Conservation (phyloP, 2,329 filamentous ascomycete genomes). For the Penicillium sp. region DNA sequence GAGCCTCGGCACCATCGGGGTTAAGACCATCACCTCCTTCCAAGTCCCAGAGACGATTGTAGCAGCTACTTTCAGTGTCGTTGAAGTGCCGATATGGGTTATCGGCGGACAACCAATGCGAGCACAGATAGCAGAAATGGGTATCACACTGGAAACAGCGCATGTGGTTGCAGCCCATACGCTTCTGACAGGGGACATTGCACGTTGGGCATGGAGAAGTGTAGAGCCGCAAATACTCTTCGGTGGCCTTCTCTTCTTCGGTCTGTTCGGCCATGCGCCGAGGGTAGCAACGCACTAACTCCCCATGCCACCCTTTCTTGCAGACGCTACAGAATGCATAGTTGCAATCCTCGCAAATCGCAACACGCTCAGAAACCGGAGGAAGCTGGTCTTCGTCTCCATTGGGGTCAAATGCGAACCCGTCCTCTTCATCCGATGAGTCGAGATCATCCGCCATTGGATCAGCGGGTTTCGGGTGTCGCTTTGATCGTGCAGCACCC, state of each 20-base stretch:
- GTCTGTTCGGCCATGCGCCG: conserved; percentile 63
- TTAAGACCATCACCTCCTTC: conserved; percentile 66
- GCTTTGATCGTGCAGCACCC: conserved; percentile 72
- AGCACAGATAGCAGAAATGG: conserved; percentile 94
- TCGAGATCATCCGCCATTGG: conserved; percentile 50
- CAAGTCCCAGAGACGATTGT: conserved; percentile 82
- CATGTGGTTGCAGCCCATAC: conserved; percentile 95
- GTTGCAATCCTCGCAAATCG: conserved; percentile 80
- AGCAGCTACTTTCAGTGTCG: conserved; percentile 62
- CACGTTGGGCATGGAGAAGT: conserved; percentile 89
- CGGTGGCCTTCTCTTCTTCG: conserved; percentile 76
- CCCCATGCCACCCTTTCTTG: conserved; percentile 84
- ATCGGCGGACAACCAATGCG: conserved; percentile 69
- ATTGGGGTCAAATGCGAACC: conserved; percentile 42
- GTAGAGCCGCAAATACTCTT: conserved; percentile 74
- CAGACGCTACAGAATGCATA: conserved; percentile 83
- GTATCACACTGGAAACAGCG: conserved; percentile 81
- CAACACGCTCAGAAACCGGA: conserved; percentile 59
- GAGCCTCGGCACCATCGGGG: conserved; percentile 37
- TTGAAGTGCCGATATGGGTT: conserved; percentile 93
- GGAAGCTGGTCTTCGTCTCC: conserved; percentile 40
- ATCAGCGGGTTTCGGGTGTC: conserved; percentile 64
- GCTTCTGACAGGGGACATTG: conserved; percentile 77
- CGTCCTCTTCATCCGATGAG: conserved; percentile 49
- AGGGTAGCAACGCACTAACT: conserved; percentile 66